A percentile compares a stretch with the other conserved stretches of the same genome.
Evolutionary conservation across 495 filamentous ascomycete genomes (phyloP).

Genomic region (Podospora anserina): DNA sequence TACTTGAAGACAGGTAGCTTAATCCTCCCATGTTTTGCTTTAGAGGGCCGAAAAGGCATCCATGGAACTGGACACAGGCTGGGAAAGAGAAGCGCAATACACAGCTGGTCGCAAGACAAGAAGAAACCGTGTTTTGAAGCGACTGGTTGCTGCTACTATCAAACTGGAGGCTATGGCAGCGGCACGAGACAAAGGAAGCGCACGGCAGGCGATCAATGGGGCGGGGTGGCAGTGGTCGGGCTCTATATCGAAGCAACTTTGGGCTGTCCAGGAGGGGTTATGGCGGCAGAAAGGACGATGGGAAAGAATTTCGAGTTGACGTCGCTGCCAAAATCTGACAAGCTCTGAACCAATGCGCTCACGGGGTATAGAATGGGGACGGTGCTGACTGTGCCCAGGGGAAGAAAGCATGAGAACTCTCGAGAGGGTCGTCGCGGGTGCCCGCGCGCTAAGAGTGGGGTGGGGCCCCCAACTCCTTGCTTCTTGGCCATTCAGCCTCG

Average conservation of each 20-base stretch:
- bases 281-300: neutral
- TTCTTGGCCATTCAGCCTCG: neutral
- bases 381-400: neutral
- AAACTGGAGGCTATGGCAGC: neutral
- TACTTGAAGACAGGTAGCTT: neutral
- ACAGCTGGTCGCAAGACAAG: neutral
- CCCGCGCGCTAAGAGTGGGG: neutral
- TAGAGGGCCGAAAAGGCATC: neutral
- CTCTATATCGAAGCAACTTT: neutral
- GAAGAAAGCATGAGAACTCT: neutral
- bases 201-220: neutral
- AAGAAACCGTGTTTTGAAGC: too few species aligned
- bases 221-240: slow-evolving; percentile 2
- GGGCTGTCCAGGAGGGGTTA: neutral
- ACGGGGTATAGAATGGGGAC: neutral
- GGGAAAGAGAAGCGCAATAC: neutral
- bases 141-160: too few species aligned
- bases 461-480: neutral
- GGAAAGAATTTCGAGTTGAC: neutral
- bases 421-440: neutral
- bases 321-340: neutral
- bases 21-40: slow-evolving; percentile 3
- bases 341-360: neutral
- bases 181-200: neutral
- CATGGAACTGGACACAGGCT: slow-evolving; percentile 3